Conservation (phyloP, 495 filamentous ascomycete genomes). For the Aspergillus cristatus region DNA sequence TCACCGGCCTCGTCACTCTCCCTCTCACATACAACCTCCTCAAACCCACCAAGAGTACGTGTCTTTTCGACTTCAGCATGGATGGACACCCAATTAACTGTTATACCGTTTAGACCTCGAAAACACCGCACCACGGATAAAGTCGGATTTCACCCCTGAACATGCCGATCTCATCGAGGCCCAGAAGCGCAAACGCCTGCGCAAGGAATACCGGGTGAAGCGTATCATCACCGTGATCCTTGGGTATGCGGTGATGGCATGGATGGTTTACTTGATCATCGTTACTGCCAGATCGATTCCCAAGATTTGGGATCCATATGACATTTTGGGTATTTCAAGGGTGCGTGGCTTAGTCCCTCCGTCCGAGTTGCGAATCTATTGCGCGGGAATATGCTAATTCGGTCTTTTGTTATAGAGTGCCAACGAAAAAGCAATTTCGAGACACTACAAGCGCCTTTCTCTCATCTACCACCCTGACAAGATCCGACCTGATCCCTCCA, state of each 20-base stretch:
- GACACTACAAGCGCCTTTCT: conserved; percentile 75
- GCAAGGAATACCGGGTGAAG: conserved; percentile 84
- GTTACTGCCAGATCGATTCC: conserved; percentile 61
- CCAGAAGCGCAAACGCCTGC: conserved; percentile 79
- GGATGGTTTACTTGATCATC: conserved; percentile 85
- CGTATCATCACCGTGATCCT: conserved; percentile 63
- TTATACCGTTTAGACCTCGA: conserved; percentile 42
- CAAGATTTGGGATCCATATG: conserved; percentile 94
- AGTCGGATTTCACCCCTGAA: conserved; percentile 69
- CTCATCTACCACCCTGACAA: conserved; percentile 92
- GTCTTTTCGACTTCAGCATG: conserved; percentile 1
- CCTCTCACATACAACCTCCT: conserved; percentile 84
- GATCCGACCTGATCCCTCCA: conserved; percentile 63
- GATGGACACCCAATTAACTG: background rate
- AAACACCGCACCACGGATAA: conserved; percentile 58
- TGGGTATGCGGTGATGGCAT: conserved; percentile 79
- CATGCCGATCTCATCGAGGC: conserved; percentile 76
- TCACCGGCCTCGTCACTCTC: conserved; percentile 77
- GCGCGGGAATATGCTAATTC: background rate
- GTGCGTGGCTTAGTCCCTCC: conserved; percentile 32
- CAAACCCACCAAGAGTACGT: conserved; percentile 63
- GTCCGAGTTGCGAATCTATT: too few species aligned
- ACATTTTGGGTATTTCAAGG: conserved; percentile 77
- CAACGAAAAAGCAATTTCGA: conserved; percentile 83
- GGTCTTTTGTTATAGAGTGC: conserved; percentile 47